Percentiles rank a stretch among this genome's conserved stretches.
phyloP scores from a whole-genome alignment of 2,329 filamentous ascomycete species.

The Bipolaris cookei region DNA sequence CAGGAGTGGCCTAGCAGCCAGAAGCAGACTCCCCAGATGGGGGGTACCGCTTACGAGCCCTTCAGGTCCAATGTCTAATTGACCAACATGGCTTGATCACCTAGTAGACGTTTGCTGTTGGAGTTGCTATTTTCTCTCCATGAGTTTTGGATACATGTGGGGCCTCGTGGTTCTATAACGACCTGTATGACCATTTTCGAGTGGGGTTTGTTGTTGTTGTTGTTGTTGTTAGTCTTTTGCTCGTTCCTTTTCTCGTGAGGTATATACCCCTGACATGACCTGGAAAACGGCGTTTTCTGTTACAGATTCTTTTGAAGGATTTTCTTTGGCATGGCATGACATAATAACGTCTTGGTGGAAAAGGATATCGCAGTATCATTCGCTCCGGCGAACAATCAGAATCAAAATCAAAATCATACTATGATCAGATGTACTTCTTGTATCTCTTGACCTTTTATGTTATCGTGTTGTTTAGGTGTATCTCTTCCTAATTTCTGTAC shows the following conservation, averaged over 20 bases:
- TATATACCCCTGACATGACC: conserved; percentile 1
- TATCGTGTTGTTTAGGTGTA: not conserved
- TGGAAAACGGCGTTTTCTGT: not conserved
- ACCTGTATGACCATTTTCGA: conserved; percentile 19
- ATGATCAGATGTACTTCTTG: not conserved
- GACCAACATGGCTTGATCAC: not conserved
- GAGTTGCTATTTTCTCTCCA: not conserved
- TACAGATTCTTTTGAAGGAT: not conserved
- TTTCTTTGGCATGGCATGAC: not conserved
- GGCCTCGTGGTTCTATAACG: conserved; percentile 7
- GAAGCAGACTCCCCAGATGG: conserved; percentile 31
- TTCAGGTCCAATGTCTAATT: conserved; percentile 44
- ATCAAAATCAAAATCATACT: not conserved
- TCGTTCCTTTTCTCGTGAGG: not conserved
- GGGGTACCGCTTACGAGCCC: conserved; percentile 52
- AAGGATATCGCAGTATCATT: not conserved
- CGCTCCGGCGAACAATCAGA: no score
- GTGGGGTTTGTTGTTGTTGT: not conserved
- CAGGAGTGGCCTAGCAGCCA: conserved; percentile 23
- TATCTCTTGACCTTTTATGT: not conserved
- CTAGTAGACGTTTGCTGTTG: not conserved
- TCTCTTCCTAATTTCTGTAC: not conserved
- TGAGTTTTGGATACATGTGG: not conserved
- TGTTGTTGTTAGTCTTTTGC: not conserved
- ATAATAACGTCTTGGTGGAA: not conserved